phyloP scores from a whole-genome alignment of 495 filamentous ascomycete species.

The Amphirosellinia nigrospora region DNA sequence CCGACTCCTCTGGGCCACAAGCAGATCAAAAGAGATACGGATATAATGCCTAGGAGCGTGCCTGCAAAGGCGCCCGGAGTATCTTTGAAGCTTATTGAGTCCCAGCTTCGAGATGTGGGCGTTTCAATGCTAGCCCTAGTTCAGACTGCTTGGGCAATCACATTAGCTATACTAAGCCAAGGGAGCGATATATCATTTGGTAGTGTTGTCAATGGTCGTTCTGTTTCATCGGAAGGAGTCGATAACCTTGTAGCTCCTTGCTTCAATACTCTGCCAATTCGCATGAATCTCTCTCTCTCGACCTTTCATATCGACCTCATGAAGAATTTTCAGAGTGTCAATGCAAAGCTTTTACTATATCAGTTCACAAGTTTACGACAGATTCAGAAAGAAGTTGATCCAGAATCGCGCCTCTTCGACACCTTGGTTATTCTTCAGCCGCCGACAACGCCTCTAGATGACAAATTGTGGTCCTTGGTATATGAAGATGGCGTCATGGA shows the following conservation, averaged over 20 bases:
- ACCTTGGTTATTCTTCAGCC: constrained; percentile 77
- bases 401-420: constrained; percentile 66
- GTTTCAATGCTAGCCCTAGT: constrained; percentile 67
- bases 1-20: constrained; percentile 49
- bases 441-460: constrained; percentile 54
- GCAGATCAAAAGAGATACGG: background rate
- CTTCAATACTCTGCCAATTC: constrained; percentile 87
- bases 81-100: constrained; percentile 54
- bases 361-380: constrained; percentile 73
- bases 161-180: constrained; percentile 58
- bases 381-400: constrained; percentile 56
- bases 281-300: constrained; percentile 56
- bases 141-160: constrained; percentile 71
- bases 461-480: constrained; percentile 66
- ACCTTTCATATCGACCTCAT: constrained; percentile 59
- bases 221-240: constrained; percentile 65
- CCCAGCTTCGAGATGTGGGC: constrained; percentile 55
- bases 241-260: constrained; percentile 80
- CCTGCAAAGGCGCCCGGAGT: constrained; percentile 4
- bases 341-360: constrained; percentile 62
- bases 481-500: constrained; percentile 78
- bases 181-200: constrained; percentile 79
- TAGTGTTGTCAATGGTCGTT: constrained; percentile 77
- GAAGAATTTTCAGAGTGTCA: constrained; percentile 60
- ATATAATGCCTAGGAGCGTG: constrained; percentile 14